Evolutionary conservation across 2,329 filamentous ascomycete species (phyloP), one percentile per base, ranked within the genome.

Genomic region (Colletotrichum spaethianum): DNA sequence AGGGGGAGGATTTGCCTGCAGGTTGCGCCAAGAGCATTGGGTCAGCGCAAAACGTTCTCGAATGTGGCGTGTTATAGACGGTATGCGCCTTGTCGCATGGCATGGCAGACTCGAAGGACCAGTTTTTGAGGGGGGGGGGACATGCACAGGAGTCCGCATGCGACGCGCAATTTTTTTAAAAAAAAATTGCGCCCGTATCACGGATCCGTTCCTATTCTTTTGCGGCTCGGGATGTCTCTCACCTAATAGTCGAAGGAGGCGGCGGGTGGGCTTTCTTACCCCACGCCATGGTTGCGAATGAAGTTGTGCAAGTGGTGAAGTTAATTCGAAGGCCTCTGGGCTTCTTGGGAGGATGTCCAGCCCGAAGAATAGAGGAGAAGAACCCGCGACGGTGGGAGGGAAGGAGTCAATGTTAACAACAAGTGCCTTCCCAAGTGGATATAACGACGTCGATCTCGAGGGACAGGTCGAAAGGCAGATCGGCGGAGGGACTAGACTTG

Each of bases 1-100:
- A 95, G 87, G 6, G 93, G 93, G 36, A 94, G 76, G 46, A 94
- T 81, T 78, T 92, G 85, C 74, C 89, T 91, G 75, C n/a, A 31
- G 3, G n/a, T 44, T 31, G 31, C 40, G 38, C 42, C 18, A 38
- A 20, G 44, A 11, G 38, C 20, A 23, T 63, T 28, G n/a, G 38
- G 52, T 70, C 53, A 70, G 67, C 62, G 46, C 8, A 20, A 36
- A 57, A 42, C 36, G 42, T 44, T 44, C 23, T 57, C 18, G 31
- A n/a, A 28, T 53, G 26, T 48, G 23, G 46, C 46, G 46, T n/a
- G 26, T 26, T 48, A n/a, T 20, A 48, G 6, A 40, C 26, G n/a
- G 8, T 18, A 40, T 33, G 33, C 36, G 20, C 38, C 38, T 55
- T 31, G 52, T 52, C 8, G 28, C n/a, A 23, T 56, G 11, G 11